These are phyloP conservation scores for Fusarium caatingaense DNA, from an alignment of 2,329 filamentous ascomycete species.

Conservation along the genomic window DNA sequence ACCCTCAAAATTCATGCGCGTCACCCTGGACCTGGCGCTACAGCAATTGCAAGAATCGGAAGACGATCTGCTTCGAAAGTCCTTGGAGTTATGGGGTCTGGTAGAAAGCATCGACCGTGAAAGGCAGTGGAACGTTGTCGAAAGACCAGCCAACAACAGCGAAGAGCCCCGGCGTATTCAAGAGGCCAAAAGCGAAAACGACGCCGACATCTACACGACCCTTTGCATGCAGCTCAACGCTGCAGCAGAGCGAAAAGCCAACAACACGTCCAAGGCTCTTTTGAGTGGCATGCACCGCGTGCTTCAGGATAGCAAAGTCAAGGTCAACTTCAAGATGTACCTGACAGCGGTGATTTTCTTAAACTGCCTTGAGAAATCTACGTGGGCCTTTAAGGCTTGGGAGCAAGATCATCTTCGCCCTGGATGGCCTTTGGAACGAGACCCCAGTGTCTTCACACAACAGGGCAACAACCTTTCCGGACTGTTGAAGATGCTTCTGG, in stretches of 20 bases:
- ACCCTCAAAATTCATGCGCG: conserved; percentile 68
- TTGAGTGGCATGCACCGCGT: conserved; percentile 70
- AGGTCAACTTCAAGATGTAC: conserved; percentile 70
- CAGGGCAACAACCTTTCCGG: conserved; percentile 70
- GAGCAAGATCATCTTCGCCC: conserved; percentile 70
- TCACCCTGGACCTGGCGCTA: conserved; percentile 66
- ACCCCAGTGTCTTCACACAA: conserved; percentile 66
- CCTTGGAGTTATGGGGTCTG: conserved; percentile 72
- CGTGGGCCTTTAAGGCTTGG: conserved; percentile 76
- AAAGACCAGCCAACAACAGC: conserved; percentile 57
- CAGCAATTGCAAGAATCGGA: conserved; percentile 59
- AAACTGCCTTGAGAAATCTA: conserved; percentile 75
- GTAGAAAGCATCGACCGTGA: conserved; percentile 75
- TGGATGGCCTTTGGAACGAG: conserved; percentile 70
- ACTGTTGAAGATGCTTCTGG: conserved; percentile 69
- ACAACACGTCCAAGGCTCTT: conserved; percentile 67
- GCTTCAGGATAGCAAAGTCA: conserved; percentile 70
- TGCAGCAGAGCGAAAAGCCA: conserved; percentile 72
- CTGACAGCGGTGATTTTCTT: conserved; percentile 71
- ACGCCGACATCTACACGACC: conserved; percentile 69
- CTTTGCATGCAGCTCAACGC: conserved; percentile 74
- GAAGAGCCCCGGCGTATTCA: conserved; percentile 60
- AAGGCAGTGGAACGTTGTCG: conserved; percentile 68
- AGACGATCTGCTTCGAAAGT: conserved; percentile 67
- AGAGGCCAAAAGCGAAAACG: conserved; percentile 60